These are phyloP conservation scores for Cutaneotrichosporon sp. DNA, from an alignment of 1,284 basidiomycete genomes.

Conservation along the genomic window DNA sequence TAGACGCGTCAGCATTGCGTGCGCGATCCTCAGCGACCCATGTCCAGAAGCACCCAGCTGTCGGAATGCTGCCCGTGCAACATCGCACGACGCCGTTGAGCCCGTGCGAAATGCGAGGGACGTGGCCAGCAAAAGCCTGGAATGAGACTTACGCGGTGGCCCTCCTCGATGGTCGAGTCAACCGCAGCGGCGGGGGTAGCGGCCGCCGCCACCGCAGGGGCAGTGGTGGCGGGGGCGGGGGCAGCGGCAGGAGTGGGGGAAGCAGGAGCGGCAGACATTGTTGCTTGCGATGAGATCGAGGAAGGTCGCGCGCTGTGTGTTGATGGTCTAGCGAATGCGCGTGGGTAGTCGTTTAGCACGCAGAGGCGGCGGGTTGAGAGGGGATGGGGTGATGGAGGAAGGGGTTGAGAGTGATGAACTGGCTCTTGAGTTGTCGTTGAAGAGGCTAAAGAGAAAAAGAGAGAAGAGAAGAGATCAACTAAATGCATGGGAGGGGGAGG, in stretches of 20 bases:
- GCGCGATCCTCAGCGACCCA: not conserved
- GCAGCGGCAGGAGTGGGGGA: constrained; percentile 11
- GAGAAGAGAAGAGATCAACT: constrained; percentile 1
- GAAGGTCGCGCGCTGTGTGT: constrained; percentile 15
- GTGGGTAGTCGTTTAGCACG: constrained; percentile 18
- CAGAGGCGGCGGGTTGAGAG: constrained; percentile 13
- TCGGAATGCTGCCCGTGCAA: not conserved
- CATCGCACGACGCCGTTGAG: constrained; percentile 6
- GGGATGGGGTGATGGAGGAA: constrained; percentile 14
- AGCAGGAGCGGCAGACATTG: constrained; percentile 25
- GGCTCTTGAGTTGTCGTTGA: constrained; percentile 28
- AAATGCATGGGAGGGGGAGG: not conserved
- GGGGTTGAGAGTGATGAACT: constrained; percentile 14
- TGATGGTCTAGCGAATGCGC: constrained; percentile 8
- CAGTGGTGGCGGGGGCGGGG: constrained; percentile 6
- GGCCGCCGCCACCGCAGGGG: constrained; percentile 5
- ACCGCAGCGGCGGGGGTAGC: constrained; percentile 17
- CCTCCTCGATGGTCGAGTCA: constrained; percentile 16
- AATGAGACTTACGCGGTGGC: constrained; percentile 30
- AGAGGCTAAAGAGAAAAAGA: constrained; percentile 32
- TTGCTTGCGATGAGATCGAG: constrained; percentile 15
- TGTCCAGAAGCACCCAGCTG: constrained; percentile 2
- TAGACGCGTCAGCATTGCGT: constrained; percentile 3
- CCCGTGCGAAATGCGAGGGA: constrained; percentile 2
- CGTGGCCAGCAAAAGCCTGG: not conserved